These are phyloP conservation scores for Phytophthora tubulina DNA, from an alignment of 352 stramenopile species.

Conservation along the genomic window DNA sequence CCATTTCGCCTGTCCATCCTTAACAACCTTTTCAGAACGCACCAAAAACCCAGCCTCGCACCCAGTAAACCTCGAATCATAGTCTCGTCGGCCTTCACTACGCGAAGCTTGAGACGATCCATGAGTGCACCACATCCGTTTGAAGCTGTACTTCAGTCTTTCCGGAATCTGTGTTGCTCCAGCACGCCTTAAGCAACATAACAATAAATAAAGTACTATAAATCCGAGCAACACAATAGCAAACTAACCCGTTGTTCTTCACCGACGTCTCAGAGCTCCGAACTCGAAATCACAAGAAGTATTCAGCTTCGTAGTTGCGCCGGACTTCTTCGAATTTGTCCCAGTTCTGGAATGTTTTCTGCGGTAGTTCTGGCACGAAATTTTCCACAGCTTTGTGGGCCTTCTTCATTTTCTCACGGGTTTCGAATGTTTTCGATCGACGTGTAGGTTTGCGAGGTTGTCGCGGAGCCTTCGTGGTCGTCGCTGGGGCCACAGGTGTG, in stretches of 20 bases:
- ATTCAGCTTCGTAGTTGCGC: neutral
- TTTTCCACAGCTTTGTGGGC: neutral
- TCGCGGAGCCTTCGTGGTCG: too few relatives aligned
- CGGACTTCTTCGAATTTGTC: neutral
- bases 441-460: neutral
- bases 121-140: constrained; percentile 11
- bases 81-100: neutral
- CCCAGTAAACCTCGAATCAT: constrained; percentile 2
- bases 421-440: neutral
- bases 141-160: neutral
- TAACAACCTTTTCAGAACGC: neutral
- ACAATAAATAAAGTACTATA: neutral
- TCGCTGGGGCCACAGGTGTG: neutral
- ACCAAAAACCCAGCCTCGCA: constrained; percentile 2
- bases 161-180: neutral
- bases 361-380: neutral
- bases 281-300: constrained; percentile 5
- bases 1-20: neutral
- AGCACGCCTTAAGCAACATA: constrained; percentile 5
- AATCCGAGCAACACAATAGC: neutral
- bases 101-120: neutral
- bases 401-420: constrained; percentile 1
- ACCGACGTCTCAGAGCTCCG: neutral
- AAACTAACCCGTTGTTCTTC: neutral
- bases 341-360: constrained; percentile 5